Percentiles rank a stretch among this genome's conserved stretches.
phyloP scores from a whole-genome alignment of 2,329 filamentous ascomycete species.

The Trichoderma sp. region DNA sequence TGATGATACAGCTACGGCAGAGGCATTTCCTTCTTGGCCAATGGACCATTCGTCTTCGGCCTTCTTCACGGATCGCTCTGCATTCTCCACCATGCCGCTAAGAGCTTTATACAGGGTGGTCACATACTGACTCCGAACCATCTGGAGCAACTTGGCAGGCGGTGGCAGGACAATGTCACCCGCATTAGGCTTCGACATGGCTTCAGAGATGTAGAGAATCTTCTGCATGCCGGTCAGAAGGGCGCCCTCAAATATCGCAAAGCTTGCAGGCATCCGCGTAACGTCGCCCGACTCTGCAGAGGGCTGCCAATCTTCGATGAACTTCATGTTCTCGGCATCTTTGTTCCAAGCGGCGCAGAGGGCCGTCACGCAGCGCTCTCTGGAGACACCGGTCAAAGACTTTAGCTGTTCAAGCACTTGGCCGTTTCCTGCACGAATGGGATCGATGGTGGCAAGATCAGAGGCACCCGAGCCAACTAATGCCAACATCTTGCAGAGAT shows the following conservation, averaged over 20 bases:
- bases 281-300: conserved; percentile 81
- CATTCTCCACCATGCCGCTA: conserved; percentile 96
- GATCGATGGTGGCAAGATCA: conserved; percentile 77
- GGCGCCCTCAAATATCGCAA: conserved; percentile 81
- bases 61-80: conserved; percentile 72
- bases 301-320: conserved; percentile 91
- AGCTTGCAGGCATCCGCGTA: conserved; percentile 86
- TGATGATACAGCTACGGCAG: conserved; percentile 42
- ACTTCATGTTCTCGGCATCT: conserved; percentile 90
- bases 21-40: conserved; percentile 48
- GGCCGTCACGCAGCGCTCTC: conserved; percentile 84
- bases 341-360: conserved; percentile 90
- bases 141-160: conserved; percentile 82
- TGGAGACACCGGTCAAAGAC: conserved; percentile 72
- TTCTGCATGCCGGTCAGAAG: conserved; percentile 89
- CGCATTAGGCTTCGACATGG: conserved; percentile 72
- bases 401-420: conserved; percentile 73
- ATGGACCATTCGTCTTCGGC: conserved; percentile 65
- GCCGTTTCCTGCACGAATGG: conserved; percentile 61
- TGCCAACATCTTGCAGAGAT: conserved; percentile 78
- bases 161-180: conserved; percentile 83
- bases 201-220: conserved; percentile 90
- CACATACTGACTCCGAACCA: conserved; percentile 90
- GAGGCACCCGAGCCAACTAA: conserved; percentile 85
- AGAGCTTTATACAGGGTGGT: conserved; percentile 91